Evolutionary conservation across 768 basidiomycete genomes (phyloP), one percentile per base, ranked within the genome.

Genomic region (Pleurotus ostreatus): DNA sequence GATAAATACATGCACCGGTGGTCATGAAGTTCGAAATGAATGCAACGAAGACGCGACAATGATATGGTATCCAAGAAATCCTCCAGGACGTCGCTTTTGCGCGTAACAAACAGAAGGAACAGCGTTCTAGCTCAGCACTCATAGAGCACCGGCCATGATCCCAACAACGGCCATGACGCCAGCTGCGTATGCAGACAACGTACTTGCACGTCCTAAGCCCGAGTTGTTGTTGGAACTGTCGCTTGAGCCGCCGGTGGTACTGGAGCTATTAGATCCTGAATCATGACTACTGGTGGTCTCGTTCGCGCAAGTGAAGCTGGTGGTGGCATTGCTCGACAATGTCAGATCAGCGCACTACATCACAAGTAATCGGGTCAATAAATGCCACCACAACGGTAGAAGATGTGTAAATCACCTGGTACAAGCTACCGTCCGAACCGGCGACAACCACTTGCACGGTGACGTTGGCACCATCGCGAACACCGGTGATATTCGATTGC

Each of bases 321-420:
- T 66, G 30, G 78, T 73, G 55, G 71, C 74, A 67, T 71, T 79
- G 11, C 71, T 74, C 40, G 82, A 76, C 22, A 93, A 74, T 25
- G 85, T 82, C 57, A 92, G 70, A 68, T 92, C 92, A 43, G 91
- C 78, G 66, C 89, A 92, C 87, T 91, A 65, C n/a, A 54, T 49
- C 44, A 9, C 13, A 34, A 41, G 15, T 75, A 6, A 40, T 69
- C 70, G 38, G 71, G 63, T 18, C 60, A 22, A 56, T 12, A 38
- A 38, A 44, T 40, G n/a, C 4, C 12, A 2, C 15, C 49, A 7
- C 15, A 22, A 46, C 23, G 23, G 22, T 46, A 43, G 3, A 23
- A 16, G 39, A 23, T n/a, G 3, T 13, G 22, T 8, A 64, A 11
- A 65, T 3, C 63, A 82, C 86, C 78, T 89, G 86, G 70, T 80